These are phyloP conservation scores for Peribolospora baueri DNA, from an alignment of 768 basidiomycete genomes.

Conservation along the genomic window DNA sequence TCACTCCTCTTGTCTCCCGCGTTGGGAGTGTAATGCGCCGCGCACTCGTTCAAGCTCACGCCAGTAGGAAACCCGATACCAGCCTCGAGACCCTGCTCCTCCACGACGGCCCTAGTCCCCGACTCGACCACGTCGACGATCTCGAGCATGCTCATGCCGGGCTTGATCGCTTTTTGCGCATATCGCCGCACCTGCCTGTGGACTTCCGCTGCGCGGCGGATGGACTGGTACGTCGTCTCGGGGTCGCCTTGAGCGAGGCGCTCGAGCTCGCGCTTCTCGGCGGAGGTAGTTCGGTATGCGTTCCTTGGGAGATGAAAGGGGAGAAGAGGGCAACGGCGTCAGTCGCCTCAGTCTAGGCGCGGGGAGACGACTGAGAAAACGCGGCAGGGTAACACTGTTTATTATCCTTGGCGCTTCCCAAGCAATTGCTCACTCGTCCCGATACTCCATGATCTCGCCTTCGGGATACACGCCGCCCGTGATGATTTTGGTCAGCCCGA, in stretches of 20 bases:
- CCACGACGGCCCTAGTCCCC: slow-evolving; percentile 68
- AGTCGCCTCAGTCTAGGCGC: too few relatives aligned
- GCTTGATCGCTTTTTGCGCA: slow-evolving; percentile 58
- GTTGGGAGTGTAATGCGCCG: slow-evolving; percentile 91
- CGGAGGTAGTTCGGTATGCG: slow-evolving; percentile 62
- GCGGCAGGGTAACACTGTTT: too few relatives aligned
- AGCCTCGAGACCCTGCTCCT: slow-evolving; percentile 58
- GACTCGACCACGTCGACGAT: slow-evolving; percentile 86
- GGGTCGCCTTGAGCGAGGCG: slow-evolving; percentile 38
- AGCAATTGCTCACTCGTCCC: slow-evolving; percentile 48
- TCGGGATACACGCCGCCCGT: slow-evolving; percentile 66
- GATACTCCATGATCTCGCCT: slow-evolving; percentile 76
- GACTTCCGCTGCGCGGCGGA: slow-evolving; percentile 82
- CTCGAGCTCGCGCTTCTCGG: slow-evolving; percentile 71
- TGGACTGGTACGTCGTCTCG: slow-evolving; percentile 59
- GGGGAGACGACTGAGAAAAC: neutral
- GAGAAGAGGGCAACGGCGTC: neutral
- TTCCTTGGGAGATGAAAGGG: slow-evolving; percentile 33
- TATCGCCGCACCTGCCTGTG: slow-evolving; percentile 72
- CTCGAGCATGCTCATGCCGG: slow-evolving; percentile 82
- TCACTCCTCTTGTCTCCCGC: slow-evolving; percentile 27
- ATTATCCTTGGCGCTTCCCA: neutral
- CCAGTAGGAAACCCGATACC: slow-evolving; percentile 96
- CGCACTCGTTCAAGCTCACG: slow-evolving; percentile 73
- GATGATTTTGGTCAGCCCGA: slow-evolving; percentile 72